Base-by-base conservation (phyloP, 345 rosid genomes). In the Barbarea vulgaris region DNA sequence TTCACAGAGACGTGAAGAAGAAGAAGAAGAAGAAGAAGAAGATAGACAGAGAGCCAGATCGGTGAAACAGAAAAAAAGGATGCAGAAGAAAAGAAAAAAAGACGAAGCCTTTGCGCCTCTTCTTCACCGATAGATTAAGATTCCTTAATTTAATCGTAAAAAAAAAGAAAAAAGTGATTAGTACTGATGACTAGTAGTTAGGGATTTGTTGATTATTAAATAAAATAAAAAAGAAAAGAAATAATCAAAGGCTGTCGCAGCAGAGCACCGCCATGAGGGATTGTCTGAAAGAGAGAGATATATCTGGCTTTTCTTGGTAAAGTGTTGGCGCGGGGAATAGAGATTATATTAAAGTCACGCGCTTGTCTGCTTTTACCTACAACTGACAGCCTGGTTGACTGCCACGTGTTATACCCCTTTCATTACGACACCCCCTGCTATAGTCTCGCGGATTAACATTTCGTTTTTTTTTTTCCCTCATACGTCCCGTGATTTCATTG, bases 321-420 rank as follows among this genome's bases (percentile, higher is more conserved):
- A 70, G 80, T 70, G 71, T 69, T 77, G 72, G 77, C 76, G 72
- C 72, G 73, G 76, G 71, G 67, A 64, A 61, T 47, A 68, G 79
- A 77, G 75, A 71, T 55, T 17, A 47, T 2, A 55, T 18, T 72
- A 72, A 13, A 51, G 69, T 72, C 77, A 78, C 81, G 77, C 48
- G 77, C 73, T 58, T 21, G 68, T 77, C 73, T 37, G 48, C 77
- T 77, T 72, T 65, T 39, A 39, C 77, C 7, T 57, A 58, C 50
- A 9, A 77, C 81, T 72, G 81, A 72, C 77, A 65, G 50, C 15
- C 81, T 56, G 42, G 39, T 50, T 59, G 65, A 36, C 18, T 11
- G 64, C 47, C 81, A 78, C 77, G 81, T 72, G 81, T 78, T 4
- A 2, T 72, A 11, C 62, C 7, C 15, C 51, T 52, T 62, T 2